Base-by-base conservation (phyloP, 805 yeast species). In the Blastobotrys attinorum region DNA sequence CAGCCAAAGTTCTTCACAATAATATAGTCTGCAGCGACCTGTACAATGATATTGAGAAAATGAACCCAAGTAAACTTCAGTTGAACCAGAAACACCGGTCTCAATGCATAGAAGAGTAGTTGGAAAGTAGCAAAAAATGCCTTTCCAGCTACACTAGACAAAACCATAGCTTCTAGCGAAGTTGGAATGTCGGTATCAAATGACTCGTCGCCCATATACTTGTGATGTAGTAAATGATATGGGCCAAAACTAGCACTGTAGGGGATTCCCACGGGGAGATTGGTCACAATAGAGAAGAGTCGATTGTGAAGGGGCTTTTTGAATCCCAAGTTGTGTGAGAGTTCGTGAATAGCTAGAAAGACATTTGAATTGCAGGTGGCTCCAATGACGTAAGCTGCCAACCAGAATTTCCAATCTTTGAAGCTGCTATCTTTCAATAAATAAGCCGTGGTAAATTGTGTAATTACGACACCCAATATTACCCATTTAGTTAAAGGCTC, bases 101-200 rank as follows among this genome's bases (percentile, higher is more conserved):
- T 72, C 49, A 88, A 62, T 0, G 96, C 96, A 57, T 88, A 88
- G 62, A 88, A 88, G 43, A 88, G 75, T 46, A 88, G 79, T 66
- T 88, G 96, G 66, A 79, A 88, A 2, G 89, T 82, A 11, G 94
- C 95, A 59, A 88, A 88, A 58, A 88, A 86, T 0, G 92, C 84
- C 62, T 88, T 88, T 1, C 96, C 96, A 37, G 85, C 71, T 2
- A 87, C 77, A 50, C 78, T 83, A 20, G 88, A 80, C 29, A 88
- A 68, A 4, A 88, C 57, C 0, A 81, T 35, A 0, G 94, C 92
- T 62, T 88, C 97, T 27, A 78, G 71, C 20, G 64, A 59, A 0
- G 96, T 88, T 29, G 97, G 97, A 49, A 88, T 67, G 61, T 88
- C 97, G 0, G 96, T 83, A 64, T 88, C 97, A 54, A 76, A 77